These are phyloP conservation scores for Sporobolus alterniflorus DNA, from an alignment of 202 grass and related monocot genomes.

Conservation along the genomic window DNA sequence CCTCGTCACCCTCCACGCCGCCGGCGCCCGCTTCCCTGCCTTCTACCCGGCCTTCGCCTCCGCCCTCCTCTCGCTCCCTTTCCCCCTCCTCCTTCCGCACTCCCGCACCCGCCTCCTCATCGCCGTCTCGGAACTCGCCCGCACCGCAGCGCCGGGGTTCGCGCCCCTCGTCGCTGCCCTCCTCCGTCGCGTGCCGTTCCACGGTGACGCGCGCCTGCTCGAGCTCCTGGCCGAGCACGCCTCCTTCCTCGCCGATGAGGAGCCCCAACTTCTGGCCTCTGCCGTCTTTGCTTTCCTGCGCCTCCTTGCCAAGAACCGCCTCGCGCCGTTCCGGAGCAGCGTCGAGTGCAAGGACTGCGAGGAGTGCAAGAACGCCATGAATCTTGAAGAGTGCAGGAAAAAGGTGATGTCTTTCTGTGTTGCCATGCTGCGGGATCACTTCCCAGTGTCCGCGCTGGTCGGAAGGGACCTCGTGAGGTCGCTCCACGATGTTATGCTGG, in stretches of 20 bases:
- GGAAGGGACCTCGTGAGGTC: slow-evolving; percentile 79
- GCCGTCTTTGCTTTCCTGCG: neutral
- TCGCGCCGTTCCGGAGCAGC: neutral
- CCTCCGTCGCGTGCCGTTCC: neutral
- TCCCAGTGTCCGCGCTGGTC: slow-evolving; percentile 48
- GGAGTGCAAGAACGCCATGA: neutral
- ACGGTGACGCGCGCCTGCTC: neutral
- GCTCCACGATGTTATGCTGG: slow-evolving; percentile 71
- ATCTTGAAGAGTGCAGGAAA: neutral
- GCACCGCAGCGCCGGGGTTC: neutral
- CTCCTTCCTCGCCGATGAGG: neutral
- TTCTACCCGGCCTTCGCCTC: neutral
- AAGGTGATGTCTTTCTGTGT: slow-evolving; percentile 53
- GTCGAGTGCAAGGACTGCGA: neutral
- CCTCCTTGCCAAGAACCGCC: neutral
- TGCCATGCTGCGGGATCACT: slow-evolving; percentile 54
- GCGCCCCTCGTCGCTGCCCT: neutral
- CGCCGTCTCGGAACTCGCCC: neutral
- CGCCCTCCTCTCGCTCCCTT: neutral
- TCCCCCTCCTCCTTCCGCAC: neutral
- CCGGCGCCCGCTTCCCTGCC: neutral
- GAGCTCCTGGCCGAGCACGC: neutral
- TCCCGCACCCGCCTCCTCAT: neutral
- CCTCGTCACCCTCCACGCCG: neutral
- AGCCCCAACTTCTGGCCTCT: neutral